phyloP scores from a whole-genome alignment of 345 rosid genomes.

The Gossypium rotundifolium region DNA sequence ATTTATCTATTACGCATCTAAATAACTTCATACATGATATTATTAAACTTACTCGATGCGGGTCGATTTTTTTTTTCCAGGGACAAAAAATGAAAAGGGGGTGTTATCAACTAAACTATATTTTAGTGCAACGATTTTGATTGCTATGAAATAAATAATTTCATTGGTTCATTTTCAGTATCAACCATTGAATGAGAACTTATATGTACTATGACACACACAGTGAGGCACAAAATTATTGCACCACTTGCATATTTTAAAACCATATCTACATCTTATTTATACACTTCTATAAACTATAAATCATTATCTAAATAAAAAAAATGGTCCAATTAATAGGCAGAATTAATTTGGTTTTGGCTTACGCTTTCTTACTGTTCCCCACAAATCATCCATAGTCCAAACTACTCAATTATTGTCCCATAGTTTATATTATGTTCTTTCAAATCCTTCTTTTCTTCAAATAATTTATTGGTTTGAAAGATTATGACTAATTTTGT shows the following conservation, averaged over 20 bases:
- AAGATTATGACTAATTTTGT: background rate
- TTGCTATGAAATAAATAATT: background rate
- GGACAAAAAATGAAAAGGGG: background rate
- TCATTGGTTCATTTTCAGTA: background rate
- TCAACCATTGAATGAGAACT: background rate
- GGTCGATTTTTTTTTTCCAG: background rate
- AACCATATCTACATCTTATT: background rate
- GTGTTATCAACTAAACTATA: background rate
- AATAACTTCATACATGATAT: background rate
- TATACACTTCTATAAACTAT: background rate
- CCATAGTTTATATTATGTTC: background rate
- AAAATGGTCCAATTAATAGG: background rate
- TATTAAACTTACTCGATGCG: too few species aligned
- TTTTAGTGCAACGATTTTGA: background rate
- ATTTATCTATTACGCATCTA: too few species aligned
- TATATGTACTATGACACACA: background rate
- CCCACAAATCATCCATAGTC: background rate
- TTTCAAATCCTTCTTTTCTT: background rate
- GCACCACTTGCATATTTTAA: constrained; percentile 7
- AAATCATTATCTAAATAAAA: background rate
- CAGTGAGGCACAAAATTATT: background rate
- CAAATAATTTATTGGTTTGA: background rate
- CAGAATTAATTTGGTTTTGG: background rate
- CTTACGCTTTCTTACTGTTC: constrained; percentile 5
- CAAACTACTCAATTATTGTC: constrained; percentile 6